A percentile compares a stretch with the other conserved stretches of the same genome.
phyloP scores from a whole-genome alignment of 108 stramenopile species.

The Poteriospumella lacustris region DNA sequence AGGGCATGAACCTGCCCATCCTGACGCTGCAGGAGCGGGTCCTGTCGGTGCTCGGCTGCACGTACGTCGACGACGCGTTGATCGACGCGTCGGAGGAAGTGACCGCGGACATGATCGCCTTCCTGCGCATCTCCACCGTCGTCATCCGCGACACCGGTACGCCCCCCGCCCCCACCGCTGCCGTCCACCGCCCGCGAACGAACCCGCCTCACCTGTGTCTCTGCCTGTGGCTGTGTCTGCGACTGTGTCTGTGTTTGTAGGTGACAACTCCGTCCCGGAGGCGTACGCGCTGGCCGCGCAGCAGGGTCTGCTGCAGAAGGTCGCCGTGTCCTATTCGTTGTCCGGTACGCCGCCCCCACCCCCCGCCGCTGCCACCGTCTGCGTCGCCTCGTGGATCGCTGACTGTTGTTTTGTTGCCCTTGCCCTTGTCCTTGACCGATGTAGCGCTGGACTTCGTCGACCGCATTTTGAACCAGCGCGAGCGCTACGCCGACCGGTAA shows the following conservation, averaged over 20 bases:
- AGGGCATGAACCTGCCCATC: conserved; percentile 67
- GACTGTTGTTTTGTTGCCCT: background rate
- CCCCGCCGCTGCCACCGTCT: background rate
- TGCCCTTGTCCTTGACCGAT: background rate
- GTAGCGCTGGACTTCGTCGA: conserved; percentile 45
- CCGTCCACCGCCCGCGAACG: background rate
- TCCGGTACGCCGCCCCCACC: background rate
- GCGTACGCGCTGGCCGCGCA: conserved; percentile 43
- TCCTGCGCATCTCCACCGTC: conserved; percentile 41
- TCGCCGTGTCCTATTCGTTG: conserved; percentile 34
- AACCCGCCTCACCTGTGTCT: background rate
- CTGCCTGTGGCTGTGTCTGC: conserved; percentile 18
- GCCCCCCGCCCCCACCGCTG: conserved; percentile 37
- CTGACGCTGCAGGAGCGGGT: conserved; percentile 94
- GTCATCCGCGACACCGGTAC: conserved; percentile 23
- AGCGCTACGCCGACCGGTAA: conserved; percentile 39
- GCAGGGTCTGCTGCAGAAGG: conserved; percentile 36
- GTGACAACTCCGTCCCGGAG: background rate
- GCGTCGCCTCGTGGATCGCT: background rate
- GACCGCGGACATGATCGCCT: conserved; percentile 80
- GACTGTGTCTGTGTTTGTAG: conserved; percentile 30
- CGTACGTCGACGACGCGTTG: conserved; percentile 88
- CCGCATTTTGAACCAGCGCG: conserved; percentile 50
- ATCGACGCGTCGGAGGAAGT: conserved; percentile 87
- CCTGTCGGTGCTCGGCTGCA: conserved; percentile 79